Percentiles rank a stretch among this genome's conserved stretches.
These are phyloP conservation scores for Discostella stelligeroides DNA, from an alignment of 108 stramenopile species.

Conservation along the genomic window DNA sequence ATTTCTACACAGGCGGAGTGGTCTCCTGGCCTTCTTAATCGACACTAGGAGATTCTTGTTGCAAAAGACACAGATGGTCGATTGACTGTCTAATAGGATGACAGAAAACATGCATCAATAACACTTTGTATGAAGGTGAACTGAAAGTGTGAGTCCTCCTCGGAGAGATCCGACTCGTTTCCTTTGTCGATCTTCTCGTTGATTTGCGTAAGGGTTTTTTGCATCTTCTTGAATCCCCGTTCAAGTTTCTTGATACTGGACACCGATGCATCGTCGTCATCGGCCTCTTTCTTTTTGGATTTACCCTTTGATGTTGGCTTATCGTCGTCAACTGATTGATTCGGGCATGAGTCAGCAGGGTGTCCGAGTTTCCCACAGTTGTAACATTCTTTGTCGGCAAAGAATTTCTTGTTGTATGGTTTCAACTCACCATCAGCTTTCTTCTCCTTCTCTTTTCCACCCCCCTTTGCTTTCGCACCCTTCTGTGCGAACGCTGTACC, in stretches of 20 bases:
- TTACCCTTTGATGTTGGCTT: no score
- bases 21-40: background rate
- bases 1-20: background rate
- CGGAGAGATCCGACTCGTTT: background rate
- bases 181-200: background rate
- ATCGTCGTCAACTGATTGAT: no score
- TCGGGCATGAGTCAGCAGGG: background rate
- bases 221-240: constrained; percentile 1
- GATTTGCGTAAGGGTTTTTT: background rate
- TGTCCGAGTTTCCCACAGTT: constrained; percentile 10
- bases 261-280: constrained; percentile 1
- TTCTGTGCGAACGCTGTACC: constrained; percentile 24
- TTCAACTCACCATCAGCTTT: background rate
- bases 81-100: constrained; percentile 17
- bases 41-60: background rate
- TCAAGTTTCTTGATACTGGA: background rate
- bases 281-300: background rate
- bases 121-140: background rate
- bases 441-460: no score
- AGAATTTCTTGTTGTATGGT: constrained; percentile 8
- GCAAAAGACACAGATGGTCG: constrained; percentile 9
- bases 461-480: constrained; percentile 6
- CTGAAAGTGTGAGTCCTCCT: constrained; percentile 9
- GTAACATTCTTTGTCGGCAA: constrained; percentile 1
- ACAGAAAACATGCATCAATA: no score